Conservation (phyloP, 179 eudicot species). For the Actinidia arguta region DNA sequence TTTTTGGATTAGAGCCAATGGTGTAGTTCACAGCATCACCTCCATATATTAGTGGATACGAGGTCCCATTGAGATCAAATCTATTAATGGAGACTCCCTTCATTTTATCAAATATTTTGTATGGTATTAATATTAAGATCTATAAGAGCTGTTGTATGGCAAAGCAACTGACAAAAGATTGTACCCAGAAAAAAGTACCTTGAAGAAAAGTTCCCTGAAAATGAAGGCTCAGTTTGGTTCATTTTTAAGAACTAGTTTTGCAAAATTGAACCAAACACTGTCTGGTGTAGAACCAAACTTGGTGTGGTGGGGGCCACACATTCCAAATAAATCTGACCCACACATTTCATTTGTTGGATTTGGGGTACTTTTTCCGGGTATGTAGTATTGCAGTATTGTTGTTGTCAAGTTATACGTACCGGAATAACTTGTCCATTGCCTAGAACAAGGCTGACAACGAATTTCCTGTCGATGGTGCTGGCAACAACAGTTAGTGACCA, state of each 20-base stretch:
- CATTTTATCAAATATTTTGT: background rate
- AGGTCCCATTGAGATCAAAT: slow-evolving; percentile 4
- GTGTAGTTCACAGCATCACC: background rate
- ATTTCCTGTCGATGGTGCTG: slow-evolving; percentile 44
- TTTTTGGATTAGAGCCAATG: background rate
- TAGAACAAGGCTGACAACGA: slow-evolving; percentile 36
- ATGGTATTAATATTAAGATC: background rate
- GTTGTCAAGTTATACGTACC: background rate
- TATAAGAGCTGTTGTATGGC: background rate
- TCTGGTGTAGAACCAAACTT: background rate
- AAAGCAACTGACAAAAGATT: background rate
- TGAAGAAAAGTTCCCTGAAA: too few species aligned
- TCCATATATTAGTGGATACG: slow-evolving; percentile 19
- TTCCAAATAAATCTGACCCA: too few species aligned
- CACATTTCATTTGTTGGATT: too few species aligned
- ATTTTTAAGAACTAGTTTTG: background rate
- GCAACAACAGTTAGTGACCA: slow-evolving; percentile 71
- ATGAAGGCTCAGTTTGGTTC: too few species aligned
- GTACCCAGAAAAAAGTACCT: too few species aligned
- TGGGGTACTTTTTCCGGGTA: background rate
- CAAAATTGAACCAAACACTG: background rate
- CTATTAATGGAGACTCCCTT: slow-evolving; percentile 19
- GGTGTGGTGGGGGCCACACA: too few species aligned
- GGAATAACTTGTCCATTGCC: slow-evolving; percentile 35
- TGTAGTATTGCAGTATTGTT: background rate